Conservation (phyloP, 345 rosid genomes). For the Salix exigua region DNA sequence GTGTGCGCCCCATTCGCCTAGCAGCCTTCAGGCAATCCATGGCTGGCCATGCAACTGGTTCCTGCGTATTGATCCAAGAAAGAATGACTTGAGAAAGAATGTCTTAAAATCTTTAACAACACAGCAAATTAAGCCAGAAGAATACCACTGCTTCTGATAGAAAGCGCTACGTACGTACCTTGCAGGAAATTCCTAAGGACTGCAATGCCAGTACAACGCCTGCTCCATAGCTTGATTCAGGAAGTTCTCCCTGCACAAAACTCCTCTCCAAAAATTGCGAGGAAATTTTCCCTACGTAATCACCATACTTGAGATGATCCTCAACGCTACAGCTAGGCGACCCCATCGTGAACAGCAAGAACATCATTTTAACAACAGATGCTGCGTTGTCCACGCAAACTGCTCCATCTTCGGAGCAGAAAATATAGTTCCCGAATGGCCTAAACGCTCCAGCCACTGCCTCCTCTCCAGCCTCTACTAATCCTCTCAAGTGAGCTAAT, state of each 20-base stretch:
- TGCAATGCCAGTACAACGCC: conserved; percentile 62
- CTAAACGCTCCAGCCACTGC: conserved; percentile 26
- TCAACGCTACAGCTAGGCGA: conserved; percentile 34
- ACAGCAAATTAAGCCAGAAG: background rate
- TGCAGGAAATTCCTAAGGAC: conserved; percentile 45
- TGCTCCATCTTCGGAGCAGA: conserved; percentile 71
- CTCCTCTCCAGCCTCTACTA: conserved; percentile 2
- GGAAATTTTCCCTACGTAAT: conserved; percentile 38
- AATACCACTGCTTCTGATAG: background rate
- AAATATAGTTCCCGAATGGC: conserved; percentile 73
- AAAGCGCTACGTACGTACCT: conserved; percentile 23
- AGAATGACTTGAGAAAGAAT: background rate
- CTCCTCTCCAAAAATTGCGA: conserved; percentile 37
- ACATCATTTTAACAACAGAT: conserved; percentile 53
- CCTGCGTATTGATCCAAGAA: conserved; percentile 17
- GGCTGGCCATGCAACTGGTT: conserved; percentile 24
- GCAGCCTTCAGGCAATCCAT: conserved; percentile 47
- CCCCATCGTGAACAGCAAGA: conserved; percentile 32
- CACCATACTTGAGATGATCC: conserved; percentile 62
- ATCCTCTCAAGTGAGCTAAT: conserved; percentile 4
- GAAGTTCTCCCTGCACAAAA: conserved; percentile 29
- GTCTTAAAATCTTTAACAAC: background rate
- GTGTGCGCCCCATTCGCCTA: conserved; percentile 40
- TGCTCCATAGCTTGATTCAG: conserved; percentile 59
- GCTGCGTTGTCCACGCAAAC: conserved; percentile 60